These are phyloP conservation scores for Zygosaccharomyces sapae DNA, from an alignment of 1,139 yeast species.

Conservation along the genomic window DNA sequence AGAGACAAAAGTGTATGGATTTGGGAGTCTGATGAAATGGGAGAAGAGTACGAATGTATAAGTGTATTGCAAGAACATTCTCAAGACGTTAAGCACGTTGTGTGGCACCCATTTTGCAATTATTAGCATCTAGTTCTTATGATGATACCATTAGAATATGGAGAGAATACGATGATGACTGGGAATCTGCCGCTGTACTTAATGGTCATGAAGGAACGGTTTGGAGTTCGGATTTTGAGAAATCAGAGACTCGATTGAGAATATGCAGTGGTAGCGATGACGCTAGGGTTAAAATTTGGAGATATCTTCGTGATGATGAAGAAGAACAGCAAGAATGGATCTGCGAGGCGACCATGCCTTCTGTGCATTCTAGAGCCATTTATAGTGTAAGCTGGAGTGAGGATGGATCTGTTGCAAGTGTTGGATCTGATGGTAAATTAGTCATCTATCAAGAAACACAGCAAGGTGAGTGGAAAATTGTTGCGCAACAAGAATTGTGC, in stretches of 20 bases:
- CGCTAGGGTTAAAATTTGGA: constrained; percentile 69
- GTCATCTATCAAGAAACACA: constrained; percentile 57
- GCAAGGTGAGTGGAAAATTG: constrained; percentile 53
- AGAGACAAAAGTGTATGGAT: constrained; percentile 96
- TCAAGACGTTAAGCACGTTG: constrained; percentile 88
- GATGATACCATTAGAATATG: constrained; percentile 86
- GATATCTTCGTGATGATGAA: constrained; percentile 38
- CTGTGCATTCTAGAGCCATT: constrained; percentile 63
- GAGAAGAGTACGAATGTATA: constrained; percentile 94
- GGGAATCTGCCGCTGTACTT: constrained; percentile 85
- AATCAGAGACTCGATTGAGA: constrained; percentile 39
- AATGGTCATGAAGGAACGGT: constrained; percentile 87
- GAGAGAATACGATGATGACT: constrained; percentile 82
- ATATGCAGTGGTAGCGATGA: constrained; percentile 83
- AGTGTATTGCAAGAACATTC: constrained; percentile 91
- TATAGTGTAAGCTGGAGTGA: constrained; percentile 83
- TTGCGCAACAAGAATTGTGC: constrained; percentile 47
- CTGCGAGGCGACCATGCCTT: constrained; percentile 58
- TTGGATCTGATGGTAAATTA: constrained; percentile 81
- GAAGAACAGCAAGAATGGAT: constrained; percentile 72
- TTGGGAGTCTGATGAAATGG: constrained; percentile 94
- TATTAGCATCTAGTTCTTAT: constrained; percentile 83
- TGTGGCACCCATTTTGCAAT: constrained; percentile 75
- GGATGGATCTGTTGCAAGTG: constrained; percentile 70
- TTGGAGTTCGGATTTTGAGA: constrained; percentile 81